phyloP scores from a whole-genome alignment of 495 filamentous ascomycete genomes.

The Neurospora sp. region DNA sequence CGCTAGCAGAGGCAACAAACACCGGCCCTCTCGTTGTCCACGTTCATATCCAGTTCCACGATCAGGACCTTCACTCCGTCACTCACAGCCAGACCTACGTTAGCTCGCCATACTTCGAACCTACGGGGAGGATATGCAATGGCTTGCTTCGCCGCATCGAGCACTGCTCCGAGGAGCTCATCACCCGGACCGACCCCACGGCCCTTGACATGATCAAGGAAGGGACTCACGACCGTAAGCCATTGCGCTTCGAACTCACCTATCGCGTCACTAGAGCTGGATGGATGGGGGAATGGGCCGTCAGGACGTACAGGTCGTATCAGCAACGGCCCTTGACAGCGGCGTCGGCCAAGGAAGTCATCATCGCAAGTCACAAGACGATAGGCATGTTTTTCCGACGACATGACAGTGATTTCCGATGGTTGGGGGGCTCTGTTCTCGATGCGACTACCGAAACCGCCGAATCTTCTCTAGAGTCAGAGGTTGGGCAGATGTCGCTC shows the following conservation, averaged over 20 bases:
- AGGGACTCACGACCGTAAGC: slow-evolving; percentile 26
- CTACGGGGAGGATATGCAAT: slow-evolving; percentile 29
- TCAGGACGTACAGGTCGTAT: slow-evolving; percentile 33
- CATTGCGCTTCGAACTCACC: slow-evolving; percentile 34
- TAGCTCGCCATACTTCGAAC: slow-evolving; percentile 27
- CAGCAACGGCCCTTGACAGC: slow-evolving; percentile 33
- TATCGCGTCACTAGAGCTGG: slow-evolving; percentile 30
- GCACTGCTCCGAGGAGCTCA: slow-evolving; percentile 36
- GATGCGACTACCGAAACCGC: slow-evolving; percentile 20
- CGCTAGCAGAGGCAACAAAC: not conserved
- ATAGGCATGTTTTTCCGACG: slow-evolving; percentile 35
- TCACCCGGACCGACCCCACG: slow-evolving; percentile 37
- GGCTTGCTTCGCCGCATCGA: slow-evolving; percentile 36
- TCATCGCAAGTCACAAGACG: slow-evolving; percentile 32
- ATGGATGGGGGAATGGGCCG: slow-evolving; percentile 30
- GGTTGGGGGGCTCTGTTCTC: slow-evolving; percentile 28
- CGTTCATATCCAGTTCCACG: slow-evolving; percentile 35
- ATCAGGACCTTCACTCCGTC: slow-evolving; percentile 28
- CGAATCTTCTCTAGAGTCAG: slow-evolving; percentile 21
- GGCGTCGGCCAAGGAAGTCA: slow-evolving; percentile 31
- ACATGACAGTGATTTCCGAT: slow-evolving; percentile 34
- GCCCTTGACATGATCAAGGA: slow-evolving; percentile 29
- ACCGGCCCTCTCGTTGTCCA: slow-evolving; percentile 19
- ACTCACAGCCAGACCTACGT: slow-evolving; percentile 30
- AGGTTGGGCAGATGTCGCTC: slow-evolving; percentile 24